Percentiles rank a stretch among this genome's conserved stretches.
phyloP scores from a whole-genome alignment of 768 basidiomycete species.

The Hygrocybe coccinea region DNA sequence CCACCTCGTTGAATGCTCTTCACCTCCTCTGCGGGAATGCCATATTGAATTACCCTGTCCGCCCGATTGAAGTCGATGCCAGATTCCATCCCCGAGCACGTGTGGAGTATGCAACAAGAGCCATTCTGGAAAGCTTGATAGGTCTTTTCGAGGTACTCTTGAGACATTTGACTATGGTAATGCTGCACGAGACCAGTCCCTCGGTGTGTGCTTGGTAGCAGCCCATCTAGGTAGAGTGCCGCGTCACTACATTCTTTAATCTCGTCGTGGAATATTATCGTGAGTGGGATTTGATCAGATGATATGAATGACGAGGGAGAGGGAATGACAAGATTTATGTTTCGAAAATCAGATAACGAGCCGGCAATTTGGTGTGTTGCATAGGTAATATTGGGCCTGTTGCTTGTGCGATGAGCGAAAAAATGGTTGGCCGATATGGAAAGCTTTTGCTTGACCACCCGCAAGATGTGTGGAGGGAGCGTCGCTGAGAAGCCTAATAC shows the following conservation, averaged over 20 bases:
- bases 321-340: constrained; percentile 24
- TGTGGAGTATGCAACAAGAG: constrained; percentile 12
- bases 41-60: constrained; percentile 18
- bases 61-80: constrained; percentile 18
- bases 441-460: constrained; percentile 12
- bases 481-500: constrained; percentile 20
- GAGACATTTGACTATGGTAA: constrained; percentile 28
- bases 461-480: constrained; percentile 20
- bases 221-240: constrained; percentile 7
- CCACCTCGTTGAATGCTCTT: constrained; percentile 18
- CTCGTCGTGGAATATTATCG: constrained; percentile 17
- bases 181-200: constrained; percentile 17
- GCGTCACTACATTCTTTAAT: constrained; percentile 7
- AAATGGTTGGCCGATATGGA: constrained; percentile 2
- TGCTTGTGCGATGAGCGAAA: constrained; percentile 17
- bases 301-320: background rate
- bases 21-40: constrained; percentile 6
- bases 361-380: constrained; percentile 23
- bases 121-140: constrained; percentile 18
- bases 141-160: constrained; percentile 17
- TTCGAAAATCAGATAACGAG: constrained; percentile 16
- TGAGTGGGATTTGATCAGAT: constrained; percentile 7
- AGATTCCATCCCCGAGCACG: constrained; percentile 16
- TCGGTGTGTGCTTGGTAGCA: constrained; percentile 9
- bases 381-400: constrained; percentile 28